Conservation (phyloP, 345 rosid species). For the Theobroma cacao region DNA sequence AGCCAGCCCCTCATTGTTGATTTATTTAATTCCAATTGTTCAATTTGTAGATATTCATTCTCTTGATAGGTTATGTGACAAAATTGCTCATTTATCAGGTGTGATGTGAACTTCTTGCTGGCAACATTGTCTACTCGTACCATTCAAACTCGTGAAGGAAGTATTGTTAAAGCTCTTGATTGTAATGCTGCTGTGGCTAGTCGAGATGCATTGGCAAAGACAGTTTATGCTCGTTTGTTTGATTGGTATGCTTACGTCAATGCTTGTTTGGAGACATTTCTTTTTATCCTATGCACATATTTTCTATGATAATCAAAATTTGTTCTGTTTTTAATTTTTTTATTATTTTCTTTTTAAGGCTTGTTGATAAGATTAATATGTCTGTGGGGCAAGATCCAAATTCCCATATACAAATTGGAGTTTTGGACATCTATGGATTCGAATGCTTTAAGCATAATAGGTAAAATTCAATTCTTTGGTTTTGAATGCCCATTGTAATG, state of each 20-base stretch:
- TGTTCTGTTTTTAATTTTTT: constrained; percentile 16
- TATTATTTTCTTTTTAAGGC: constrained; percentile 47
- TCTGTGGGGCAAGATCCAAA: constrained; percentile 90
- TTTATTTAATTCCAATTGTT: background rate
- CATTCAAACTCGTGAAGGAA: constrained; percentile 96
- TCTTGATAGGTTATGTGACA: constrained; percentile 3
- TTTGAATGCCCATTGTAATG: background rate
- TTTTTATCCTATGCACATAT: background rate
- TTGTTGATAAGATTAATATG: constrained; percentile 86
- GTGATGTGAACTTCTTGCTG: constrained; percentile 74
- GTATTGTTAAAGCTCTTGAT: constrained; percentile 83
- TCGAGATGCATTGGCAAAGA: constrained; percentile 95
- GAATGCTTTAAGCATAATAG: constrained; percentile 92
- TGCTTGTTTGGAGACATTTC: background rate
- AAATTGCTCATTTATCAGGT: constrained; percentile 48
- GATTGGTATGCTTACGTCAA: constrained; percentile 67
- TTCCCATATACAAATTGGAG: constrained; percentile 79
- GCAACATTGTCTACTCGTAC: constrained; percentile 82
- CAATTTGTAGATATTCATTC: background rate
- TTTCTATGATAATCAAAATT: constrained; percentile 2
- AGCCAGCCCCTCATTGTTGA: background rate
- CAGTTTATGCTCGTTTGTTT: constrained; percentile 86
- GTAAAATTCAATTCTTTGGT: constrained; percentile 26
- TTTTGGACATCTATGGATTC: constrained; percentile 96
- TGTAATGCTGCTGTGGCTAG: constrained; percentile 91